phyloP scores from a whole-genome alignment of 148 eudicot genomes.

The Dysphania ambrosioides region DNA sequence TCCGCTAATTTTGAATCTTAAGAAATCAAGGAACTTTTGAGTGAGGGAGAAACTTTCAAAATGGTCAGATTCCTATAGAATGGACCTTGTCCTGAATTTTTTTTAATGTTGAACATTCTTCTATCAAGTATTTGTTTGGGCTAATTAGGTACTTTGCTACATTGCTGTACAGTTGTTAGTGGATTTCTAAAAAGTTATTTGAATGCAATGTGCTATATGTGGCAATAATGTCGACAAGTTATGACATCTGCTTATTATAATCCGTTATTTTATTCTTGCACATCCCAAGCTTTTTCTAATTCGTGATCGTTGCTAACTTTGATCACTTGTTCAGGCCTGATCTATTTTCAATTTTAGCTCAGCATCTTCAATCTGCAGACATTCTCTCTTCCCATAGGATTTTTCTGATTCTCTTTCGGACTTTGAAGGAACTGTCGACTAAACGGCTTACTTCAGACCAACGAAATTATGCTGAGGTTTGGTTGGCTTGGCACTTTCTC shows the following conservation, averaged over 20 bases:
- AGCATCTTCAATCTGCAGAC: slow-evolving; percentile 84
- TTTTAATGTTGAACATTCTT: not conserved
- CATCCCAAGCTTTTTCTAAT: not conserved
- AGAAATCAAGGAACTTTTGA: not conserved
- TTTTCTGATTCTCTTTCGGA: slow-evolving; percentile 84
- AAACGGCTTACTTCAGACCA: slow-evolving; percentile 92
- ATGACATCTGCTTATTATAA: not conserved
- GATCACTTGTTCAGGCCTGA: slow-evolving; percentile 64
- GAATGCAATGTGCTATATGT: slow-evolving; percentile 3
- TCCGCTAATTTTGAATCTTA: not conserved
- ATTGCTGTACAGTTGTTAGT: not conserved
- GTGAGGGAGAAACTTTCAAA: not conserved
- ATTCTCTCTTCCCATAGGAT: slow-evolving; percentile 85
- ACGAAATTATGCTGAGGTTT: slow-evolving; percentile 81
- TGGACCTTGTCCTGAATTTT: not conserved
- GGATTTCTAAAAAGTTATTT: not conserved
- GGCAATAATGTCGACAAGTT: not conserved
- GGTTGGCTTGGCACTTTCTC: slow-evolving; percentile 13
- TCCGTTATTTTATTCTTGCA: not conserved
- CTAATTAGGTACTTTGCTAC: not conserved
- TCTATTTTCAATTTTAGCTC: slow-evolving; percentile 73
- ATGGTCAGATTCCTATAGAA: not conserved
- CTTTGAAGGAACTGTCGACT: slow-evolving; percentile 84
- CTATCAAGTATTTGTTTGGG: slow-evolving; percentile 4
- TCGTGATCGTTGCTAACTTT: slow-evolving; percentile 16